A percentile compares a stretch with the other conserved stretches of the same genome.
Conservation (phyloP, 129 eudicot species). For the Saussurea involucrata region DNA sequence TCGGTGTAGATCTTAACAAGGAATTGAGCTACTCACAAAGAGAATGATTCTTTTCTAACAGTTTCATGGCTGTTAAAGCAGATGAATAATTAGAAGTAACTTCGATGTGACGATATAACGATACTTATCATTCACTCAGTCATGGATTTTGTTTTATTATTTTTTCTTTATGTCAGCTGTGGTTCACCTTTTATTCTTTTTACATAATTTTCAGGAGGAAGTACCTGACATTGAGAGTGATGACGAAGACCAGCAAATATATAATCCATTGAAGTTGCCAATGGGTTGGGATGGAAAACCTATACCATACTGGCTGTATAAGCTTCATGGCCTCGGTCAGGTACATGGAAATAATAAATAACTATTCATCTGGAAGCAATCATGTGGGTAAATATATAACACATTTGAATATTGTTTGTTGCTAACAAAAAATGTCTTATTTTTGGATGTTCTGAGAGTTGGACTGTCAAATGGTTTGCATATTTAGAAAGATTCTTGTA, state of each 20-base stretch:
- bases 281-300: constrained; percentile 99
- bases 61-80: neutral
- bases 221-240: constrained; percentile 92
- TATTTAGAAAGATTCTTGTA: no score
- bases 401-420: no score
- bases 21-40: neutral
- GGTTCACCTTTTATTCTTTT: neutral
- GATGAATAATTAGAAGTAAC: neutral
- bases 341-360: constrained; percentile 18
- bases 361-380: neutral
- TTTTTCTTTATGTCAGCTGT: neutral
- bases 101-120: neutral
- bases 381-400: neutral
- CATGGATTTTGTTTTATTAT: neutral
- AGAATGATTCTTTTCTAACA: neutral
- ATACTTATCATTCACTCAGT: neutral
- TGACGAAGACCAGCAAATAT: constrained; percentile 86
- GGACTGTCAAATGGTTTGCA: no score
- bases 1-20: neutral
- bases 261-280: constrained; percentile 92
- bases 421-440: no score
- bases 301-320: constrained; percentile 96
- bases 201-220: constrained; percentile 59
- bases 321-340: constrained; percentile 98
- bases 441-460: neutral